Evolutionary conservation across 106 monocot species (phyloP).

Genomic region (Vanilla planifolia): DNA sequence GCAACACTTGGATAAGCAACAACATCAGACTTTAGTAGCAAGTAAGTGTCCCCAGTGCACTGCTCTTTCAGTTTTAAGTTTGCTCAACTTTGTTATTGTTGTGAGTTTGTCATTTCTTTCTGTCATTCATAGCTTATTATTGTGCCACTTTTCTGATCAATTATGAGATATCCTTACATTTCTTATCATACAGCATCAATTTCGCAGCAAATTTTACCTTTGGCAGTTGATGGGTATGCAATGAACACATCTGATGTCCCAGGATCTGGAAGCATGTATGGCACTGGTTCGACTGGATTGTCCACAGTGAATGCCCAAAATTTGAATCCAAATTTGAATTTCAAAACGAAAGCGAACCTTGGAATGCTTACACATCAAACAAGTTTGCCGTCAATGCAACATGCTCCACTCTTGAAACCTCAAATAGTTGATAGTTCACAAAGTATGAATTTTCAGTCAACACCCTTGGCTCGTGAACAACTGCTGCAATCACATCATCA

Average conservation of each 20-base stretch:
- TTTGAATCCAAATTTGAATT: slow-evolving; percentile 41
- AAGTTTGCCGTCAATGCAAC: slow-evolving; percentile 42
- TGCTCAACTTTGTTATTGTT: slow-evolving; percentile 5
- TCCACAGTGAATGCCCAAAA: slow-evolving; percentile 42
- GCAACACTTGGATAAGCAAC: slow-evolving; percentile 50
- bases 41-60: slow-evolving; percentile 28
- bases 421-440: slow-evolving; percentile 55
- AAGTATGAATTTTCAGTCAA: slow-evolving; percentile 58
- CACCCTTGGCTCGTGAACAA: slow-evolving; percentile 33
- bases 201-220: slow-evolving; percentile 39
- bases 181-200: slow-evolving; percentile 32
- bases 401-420: slow-evolving; percentile 31
- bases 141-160: not conserved
- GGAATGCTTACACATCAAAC: slow-evolving; percentile 27
- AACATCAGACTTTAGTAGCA: slow-evolving; percentile 40
- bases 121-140: not conserved
- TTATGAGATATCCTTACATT: not conserved
- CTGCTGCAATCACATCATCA: slow-evolving; percentile 41
- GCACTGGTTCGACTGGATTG: slow-evolving; percentile 27
- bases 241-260: slow-evolving; percentile 31
- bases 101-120: not conserved
- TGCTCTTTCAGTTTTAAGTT: not conserved
- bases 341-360: slow-evolving; percentile 38
- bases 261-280: slow-evolving; percentile 45
- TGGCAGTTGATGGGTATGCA: slow-evolving; percentile 55